Conservation (phyloP, 768 basidiomycete genomes). For the Peribolospora kevripleyi region DNA sequence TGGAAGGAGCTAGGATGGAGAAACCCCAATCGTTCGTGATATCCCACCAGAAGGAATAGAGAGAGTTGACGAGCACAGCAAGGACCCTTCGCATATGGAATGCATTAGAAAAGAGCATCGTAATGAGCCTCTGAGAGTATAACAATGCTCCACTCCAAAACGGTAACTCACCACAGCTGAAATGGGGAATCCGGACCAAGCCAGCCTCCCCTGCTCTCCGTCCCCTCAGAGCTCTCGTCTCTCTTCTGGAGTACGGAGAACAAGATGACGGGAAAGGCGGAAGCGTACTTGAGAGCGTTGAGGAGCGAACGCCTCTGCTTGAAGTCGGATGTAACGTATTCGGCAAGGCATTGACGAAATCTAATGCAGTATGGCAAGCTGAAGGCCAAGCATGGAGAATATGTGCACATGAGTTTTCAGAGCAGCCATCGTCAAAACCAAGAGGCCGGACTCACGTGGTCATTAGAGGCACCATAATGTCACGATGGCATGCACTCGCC, state of each 20-base stretch:
- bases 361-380: slow-evolving; percentile 78
- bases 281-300: slow-evolving; percentile 89
- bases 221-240: slow-evolving; percentile 3
- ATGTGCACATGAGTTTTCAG: background rate
- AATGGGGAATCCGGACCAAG: slow-evolving; percentile 9
- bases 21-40: slow-evolving; percentile 95
- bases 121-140: background rate
- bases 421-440: background rate
- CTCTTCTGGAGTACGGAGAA: slow-evolving; percentile 66
- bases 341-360: slow-evolving; percentile 77
- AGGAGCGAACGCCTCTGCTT: slow-evolving; percentile 46
- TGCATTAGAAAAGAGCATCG: background rate
- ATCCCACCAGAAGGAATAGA: slow-evolving; percentile 99
- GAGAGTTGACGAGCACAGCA: slow-evolving; percentile 59
- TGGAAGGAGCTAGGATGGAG: slow-evolving; percentile 32
- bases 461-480: slow-evolving; percentile 13
- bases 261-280: slow-evolving; percentile 86
- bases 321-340: slow-evolving; percentile 39
- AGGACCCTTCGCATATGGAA: slow-evolving; percentile 36
- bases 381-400: slow-evolving; percentile 7
- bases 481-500: background rate
- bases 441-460: slow-evolving; percentile 2
- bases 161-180: slow-evolving; percentile 7
- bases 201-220: background rate
- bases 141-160: background rate